A percentile compares a stretch with the other conserved stretches of the same genome.
phyloP scores from a whole-genome alignment of 2,329 filamentous ascomycete species.

The Epichloe typhina region DNA sequence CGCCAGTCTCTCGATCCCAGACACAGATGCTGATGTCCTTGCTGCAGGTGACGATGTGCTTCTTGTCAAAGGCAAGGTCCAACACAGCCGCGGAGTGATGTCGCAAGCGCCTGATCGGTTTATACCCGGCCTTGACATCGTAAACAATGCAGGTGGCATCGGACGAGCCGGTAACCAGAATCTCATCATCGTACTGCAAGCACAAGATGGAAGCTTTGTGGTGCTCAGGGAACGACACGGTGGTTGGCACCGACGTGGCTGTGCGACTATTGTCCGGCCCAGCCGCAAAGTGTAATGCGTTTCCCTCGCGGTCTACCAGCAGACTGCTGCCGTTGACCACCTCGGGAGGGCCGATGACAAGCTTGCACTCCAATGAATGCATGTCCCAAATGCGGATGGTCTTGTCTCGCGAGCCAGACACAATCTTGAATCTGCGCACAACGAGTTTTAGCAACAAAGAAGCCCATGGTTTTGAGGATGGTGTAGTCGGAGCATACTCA shows the following conservation, averaged over 20 bases:
- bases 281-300: slow-evolving; percentile 41
- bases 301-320: slow-evolving; percentile 37
- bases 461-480: no score
- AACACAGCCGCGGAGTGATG: slow-evolving; percentile 81
- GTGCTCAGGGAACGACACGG: slow-evolving; percentile 48
- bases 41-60: slow-evolving; percentile 90
- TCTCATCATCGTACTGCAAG: slow-evolving; percentile 83
- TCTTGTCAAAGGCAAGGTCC: slow-evolving; percentile 84
- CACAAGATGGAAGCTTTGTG: slow-evolving; percentile 92
- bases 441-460: slow-evolving; percentile 2
- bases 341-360: slow-evolving; percentile 76
- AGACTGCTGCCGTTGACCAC: slow-evolving; percentile 41
- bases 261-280: slow-evolving; percentile 34
- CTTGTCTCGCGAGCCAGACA: slow-evolving; percentile 89
- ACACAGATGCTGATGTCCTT: slow-evolving; percentile 92
- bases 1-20: slow-evolving; percentile 75
- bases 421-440: slow-evolving; percentile 66
- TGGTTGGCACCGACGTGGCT: slow-evolving; percentile 36
- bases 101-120: slow-evolving; percentile 62
- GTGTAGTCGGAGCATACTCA: slow-evolving; percentile 46
- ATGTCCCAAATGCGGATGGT: slow-evolving; percentile 96
- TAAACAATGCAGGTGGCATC: slow-evolving; percentile 88
- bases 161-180: slow-evolving; percentile 89
- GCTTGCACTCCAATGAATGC: slow-evolving; percentile 69
- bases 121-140: slow-evolving; percentile 66